These are phyloP conservation scores for Fusarium tuaranense DNA, from an alignment of 2,329 filamentous ascomycete genomes.

Conservation along the genomic window DNA sequence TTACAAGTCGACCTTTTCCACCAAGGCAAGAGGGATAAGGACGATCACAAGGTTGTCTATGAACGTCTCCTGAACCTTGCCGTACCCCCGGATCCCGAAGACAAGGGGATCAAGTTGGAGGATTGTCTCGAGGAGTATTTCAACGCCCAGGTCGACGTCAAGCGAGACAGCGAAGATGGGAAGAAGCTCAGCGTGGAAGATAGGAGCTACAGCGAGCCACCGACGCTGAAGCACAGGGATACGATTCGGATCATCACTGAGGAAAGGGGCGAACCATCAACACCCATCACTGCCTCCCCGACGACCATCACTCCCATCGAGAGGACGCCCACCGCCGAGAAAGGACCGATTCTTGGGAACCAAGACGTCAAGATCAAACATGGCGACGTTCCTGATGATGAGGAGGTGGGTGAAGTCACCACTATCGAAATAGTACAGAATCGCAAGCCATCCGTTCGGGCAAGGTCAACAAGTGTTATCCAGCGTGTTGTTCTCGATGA, in stretches of 20 bases:
- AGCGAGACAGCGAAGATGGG: slow-evolving; percentile 74
- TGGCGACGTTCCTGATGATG: slow-evolving; percentile 21
- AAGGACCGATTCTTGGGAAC: slow-evolving; percentile 6
- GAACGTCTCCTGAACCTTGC: slow-evolving; percentile 92
- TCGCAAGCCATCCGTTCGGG: slow-evolving; percentile 52
- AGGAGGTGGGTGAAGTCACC: slow-evolving; percentile 33
- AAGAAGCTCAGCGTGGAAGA: slow-evolving; percentile 55
- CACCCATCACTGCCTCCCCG: slow-evolving; percentile 50
- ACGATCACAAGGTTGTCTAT: slow-evolving; percentile 95
- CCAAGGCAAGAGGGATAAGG: slow-evolving; percentile 83
- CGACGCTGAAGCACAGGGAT: slow-evolving; percentile 45
- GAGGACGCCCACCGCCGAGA: slow-evolving; percentile 32
- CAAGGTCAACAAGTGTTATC: slow-evolving; percentile 70
- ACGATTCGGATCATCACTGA: slow-evolving; percentile 51
- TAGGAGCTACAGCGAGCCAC: slow-evolving; percentile 34
- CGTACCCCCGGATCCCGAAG: slow-evolving; percentile 81
- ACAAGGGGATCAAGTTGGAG: slow-evolving; percentile 81
- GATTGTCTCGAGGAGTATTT: slow-evolving; percentile 95
- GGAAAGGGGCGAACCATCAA: slow-evolving; percentile 49
- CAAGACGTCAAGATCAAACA: slow-evolving; percentile 16
- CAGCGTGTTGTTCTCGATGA: slow-evolving; percentile 69
- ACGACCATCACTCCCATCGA: slow-evolving; percentile 44
- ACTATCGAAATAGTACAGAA: slow-evolving; percentile 40
- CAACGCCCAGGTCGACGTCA: slow-evolving; percentile 92
- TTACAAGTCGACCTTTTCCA: slow-evolving; percentile 96